Conservation (phyloP, 768 basidiomycete genomes). For the Lactarius vividus region DNA sequence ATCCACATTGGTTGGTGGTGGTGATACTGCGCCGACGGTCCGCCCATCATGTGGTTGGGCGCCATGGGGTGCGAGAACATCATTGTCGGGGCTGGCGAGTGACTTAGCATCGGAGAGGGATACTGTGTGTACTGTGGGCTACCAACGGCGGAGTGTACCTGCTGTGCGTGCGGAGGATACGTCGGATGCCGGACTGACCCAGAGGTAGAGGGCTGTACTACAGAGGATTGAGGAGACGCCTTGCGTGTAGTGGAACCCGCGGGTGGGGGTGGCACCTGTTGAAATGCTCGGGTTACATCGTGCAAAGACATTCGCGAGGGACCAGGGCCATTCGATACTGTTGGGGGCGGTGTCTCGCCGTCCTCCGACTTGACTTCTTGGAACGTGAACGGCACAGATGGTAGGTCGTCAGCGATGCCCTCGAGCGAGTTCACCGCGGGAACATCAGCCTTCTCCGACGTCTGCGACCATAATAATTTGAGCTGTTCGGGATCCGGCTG, state of each 20-base stretch:
- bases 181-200: constrained; percentile 14
- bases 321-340: constrained; percentile 41
- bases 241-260: constrained; percentile 47
- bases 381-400: constrained; percentile 72
- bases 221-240: constrained; percentile 45
- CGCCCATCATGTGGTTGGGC: constrained; percentile 62
- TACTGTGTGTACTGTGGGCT: constrained; percentile 54
- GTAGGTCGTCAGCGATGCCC: constrained; percentile 80
- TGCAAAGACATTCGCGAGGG: constrained; percentile 76
- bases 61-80: constrained; percentile 61
- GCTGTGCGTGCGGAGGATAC: constrained; percentile 28
- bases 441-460: constrained; percentile 64
- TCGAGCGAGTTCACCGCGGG: constrained; percentile 77
- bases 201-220: constrained; percentile 19
- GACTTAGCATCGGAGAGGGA: constrained; percentile 68
- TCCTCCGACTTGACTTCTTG: constrained; percentile 88
- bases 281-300: constrained; percentile 84
- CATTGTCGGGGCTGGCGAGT: constrained; percentile 64
- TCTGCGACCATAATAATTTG: constrained; percentile 81
- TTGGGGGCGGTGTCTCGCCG: constrained; percentile 74
- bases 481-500: constrained; percentile 80
- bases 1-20: constrained; percentile 63
- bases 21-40: constrained; percentile 57
- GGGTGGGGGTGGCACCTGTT: constrained; percentile 72
- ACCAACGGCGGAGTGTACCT: constrained; percentile 15